Percentiles rank a stretch among this genome's conserved stretches.
phyloP scores from a whole-genome alignment of 257 asterid species.

The Nicotiana knightiana region DNA sequence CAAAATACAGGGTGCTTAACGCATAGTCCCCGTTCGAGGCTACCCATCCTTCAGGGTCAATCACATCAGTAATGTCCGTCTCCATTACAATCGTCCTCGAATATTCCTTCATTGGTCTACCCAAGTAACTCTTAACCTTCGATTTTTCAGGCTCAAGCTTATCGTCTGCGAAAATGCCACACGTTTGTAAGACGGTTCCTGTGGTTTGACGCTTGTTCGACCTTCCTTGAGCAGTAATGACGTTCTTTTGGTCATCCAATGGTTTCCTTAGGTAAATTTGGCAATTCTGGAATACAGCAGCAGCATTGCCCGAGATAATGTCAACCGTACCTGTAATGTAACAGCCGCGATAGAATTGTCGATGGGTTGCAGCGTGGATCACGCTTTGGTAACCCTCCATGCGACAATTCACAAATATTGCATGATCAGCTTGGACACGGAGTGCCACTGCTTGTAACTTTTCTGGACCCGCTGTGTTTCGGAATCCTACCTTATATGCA shows the following conservation, averaged over 20 bases:
- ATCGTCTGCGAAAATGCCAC: slow-evolving; percentile 46
- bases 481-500: slow-evolving; percentile 75
- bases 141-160: slow-evolving; percentile 45
- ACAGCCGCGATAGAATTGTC: slow-evolving; percentile 75
- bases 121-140: slow-evolving; percentile 54
- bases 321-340: slow-evolving; percentile 70
- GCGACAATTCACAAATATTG: slow-evolving; percentile 64
- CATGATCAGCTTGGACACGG: slow-evolving; percentile 62
- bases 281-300: slow-evolving; percentile 73
- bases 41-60: slow-evolving; percentile 63
- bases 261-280: slow-evolving; percentile 56
- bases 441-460: slow-evolving; percentile 93
- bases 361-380: slow-evolving; percentile 53
- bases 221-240: slow-evolving; percentile 68
- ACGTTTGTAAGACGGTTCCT: slow-evolving; percentile 65
- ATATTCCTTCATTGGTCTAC: slow-evolving; percentile 74
- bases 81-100: slow-evolving; percentile 74
- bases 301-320: slow-evolving; percentile 76
- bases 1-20: slow-evolving; percentile 46
- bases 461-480: slow-evolving; percentile 87
- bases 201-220: slow-evolving; percentile 52
- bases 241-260: slow-evolving; percentile 48
- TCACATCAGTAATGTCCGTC: slow-evolving; percentile 54
- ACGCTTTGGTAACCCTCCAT: slow-evolving; percentile 77
- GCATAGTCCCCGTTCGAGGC: slow-evolving; percentile 58